Percentiles rank a stretch among this genome's conserved stretches.
These are phyloP conservation scores for Kregervanrija pseudodelftensis DNA, from an alignment of 805 yeast genomes.

Conservation along the genomic window DNA sequence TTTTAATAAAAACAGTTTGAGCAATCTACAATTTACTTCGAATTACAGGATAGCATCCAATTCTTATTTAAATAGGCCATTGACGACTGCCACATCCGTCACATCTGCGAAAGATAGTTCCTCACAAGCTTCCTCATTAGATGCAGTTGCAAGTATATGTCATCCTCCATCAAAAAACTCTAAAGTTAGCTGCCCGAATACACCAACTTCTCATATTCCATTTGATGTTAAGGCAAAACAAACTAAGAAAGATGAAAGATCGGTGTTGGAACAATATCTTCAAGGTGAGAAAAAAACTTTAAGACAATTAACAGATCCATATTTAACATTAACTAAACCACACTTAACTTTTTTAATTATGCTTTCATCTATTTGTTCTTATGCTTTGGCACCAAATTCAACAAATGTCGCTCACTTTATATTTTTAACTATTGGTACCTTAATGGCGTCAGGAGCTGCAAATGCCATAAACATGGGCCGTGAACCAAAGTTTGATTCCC, in stretches of 20 bases:
- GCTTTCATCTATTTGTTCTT: constrained; percentile 86
- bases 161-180: constrained; percentile 27
- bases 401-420: constrained; percentile 66
- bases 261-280: constrained; percentile 18
- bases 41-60: constrained; percentile 17
- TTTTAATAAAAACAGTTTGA: constrained; percentile 1
- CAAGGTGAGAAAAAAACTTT: constrained; percentile 23
- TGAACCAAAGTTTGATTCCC: constrained; percentile 82
- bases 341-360: constrained; percentile 81
- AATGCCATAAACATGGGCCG: constrained; percentile 97
- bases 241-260: constrained; percentile 8
- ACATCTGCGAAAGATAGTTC: not conserved
- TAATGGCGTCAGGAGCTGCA: constrained; percentile 86
- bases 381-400: constrained; percentile 82
- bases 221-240: constrained; percentile 46
- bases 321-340: constrained; percentile 84
- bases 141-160: constrained; percentile 27
- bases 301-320: constrained; percentile 46
- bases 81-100: constrained; percentile 1
- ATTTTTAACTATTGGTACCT: constrained; percentile 76
- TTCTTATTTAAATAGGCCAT: not conserved
- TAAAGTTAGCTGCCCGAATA: not conserved
- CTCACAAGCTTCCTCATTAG: constrained; percentile 1
- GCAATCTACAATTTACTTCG: constrained; percentile 18
- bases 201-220: constrained; percentile 34